phyloP scores from a whole-genome alignment of 768 basidiomycete genomes.

The Mycena venus region DNA sequence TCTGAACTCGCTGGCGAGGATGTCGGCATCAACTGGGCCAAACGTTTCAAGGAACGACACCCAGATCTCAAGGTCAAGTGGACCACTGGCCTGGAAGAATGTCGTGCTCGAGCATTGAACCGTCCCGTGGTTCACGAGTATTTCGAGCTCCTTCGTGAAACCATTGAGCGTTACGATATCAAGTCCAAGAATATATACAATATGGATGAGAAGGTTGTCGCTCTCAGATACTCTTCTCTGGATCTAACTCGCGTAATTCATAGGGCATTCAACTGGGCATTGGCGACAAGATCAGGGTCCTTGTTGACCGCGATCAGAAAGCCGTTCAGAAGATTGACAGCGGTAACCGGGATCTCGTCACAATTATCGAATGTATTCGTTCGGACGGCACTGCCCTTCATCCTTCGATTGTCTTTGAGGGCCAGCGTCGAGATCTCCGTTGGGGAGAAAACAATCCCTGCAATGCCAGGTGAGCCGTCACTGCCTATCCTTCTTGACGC shows the following conservation, averaged over 20 bases:
- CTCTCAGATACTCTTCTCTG: neutral
- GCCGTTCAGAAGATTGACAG: constrained; percentile 36
- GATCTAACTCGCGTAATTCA: neutral
- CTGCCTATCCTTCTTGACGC: neutral
- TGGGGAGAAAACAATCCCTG: constrained; percentile 34
- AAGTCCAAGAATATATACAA: constrained; percentile 14
- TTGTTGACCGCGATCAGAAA: constrained; percentile 12
- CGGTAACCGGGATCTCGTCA: constrained; percentile 58
- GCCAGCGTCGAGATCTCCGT: constrained; percentile 15
- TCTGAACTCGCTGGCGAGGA: neutral
- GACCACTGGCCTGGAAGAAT: constrained; percentile 16
- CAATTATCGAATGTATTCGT: constrained; percentile 58
- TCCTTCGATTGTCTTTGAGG: constrained; percentile 54
- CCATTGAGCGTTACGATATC: constrained; percentile 8
- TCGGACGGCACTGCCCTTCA: constrained; percentile 54
- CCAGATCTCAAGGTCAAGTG: constrained; percentile 20
- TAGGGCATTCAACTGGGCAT: neutral
- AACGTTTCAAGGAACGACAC: constrained; percentile 7
- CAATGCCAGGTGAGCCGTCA: constrained; percentile 29
- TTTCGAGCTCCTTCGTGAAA: neutral
- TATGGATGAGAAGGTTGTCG: neutral
- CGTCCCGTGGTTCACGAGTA: constrained; percentile 3
- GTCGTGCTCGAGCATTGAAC: constrained; percentile 8
- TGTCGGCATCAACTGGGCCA: constrained; percentile 7
- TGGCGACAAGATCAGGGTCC: neutral